Base-by-base conservation (phyloP, 768 basidiomycete species). In the Scleroderma bovista region DNA sequence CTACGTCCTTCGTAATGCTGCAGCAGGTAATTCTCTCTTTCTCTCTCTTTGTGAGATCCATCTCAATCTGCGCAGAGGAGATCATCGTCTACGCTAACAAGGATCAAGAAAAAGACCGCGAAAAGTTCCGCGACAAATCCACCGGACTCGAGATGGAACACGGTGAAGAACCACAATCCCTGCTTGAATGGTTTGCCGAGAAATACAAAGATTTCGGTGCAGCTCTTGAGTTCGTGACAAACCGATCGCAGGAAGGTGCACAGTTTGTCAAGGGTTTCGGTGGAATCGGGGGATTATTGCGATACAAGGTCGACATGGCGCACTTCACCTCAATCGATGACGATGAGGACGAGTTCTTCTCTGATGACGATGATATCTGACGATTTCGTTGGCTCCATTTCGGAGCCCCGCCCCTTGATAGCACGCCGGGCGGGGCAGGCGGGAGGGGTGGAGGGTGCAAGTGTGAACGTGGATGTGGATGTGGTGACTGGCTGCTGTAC, bases 201-300 rank as follows among this genome's bases (percentile, higher is more conserved):
- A 93, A 94, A 66, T 99, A 98, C 77, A 93, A 91, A 68, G 92
- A 95, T 37, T 98, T 97, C 64, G 96, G 95, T 54, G 91, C 95
- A 46, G 85, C 86, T 58, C 83, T 97, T 53, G 93, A 94, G 72
- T 97, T 98, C 65, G 84, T 98, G 39, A 95, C 94, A 55, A 93
- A 97, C 72, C 83, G 86, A 47, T 94, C 93, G 8, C 95, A 97
- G 66, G 95, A 99, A 67, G 95, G 95, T 29, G 89, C 91, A 31
- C 94, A 97, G 66, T 98, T 96, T 73, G 93, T 95, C 60, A 95
- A 94, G 67, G 95, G 95, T 37, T 98, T 99, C 60, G 95, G 95
- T 69, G 95, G 96, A 22, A 97, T 99, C 58, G 95, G 96, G 24
- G 95, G 94, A 26, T 75, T 97, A 52, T 72, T 96, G 51, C 81